Evolutionary conservation across 2,329 filamentous ascomycete species (phyloP).

Genomic region (Alternaria novae-zelandiae): DNA sequence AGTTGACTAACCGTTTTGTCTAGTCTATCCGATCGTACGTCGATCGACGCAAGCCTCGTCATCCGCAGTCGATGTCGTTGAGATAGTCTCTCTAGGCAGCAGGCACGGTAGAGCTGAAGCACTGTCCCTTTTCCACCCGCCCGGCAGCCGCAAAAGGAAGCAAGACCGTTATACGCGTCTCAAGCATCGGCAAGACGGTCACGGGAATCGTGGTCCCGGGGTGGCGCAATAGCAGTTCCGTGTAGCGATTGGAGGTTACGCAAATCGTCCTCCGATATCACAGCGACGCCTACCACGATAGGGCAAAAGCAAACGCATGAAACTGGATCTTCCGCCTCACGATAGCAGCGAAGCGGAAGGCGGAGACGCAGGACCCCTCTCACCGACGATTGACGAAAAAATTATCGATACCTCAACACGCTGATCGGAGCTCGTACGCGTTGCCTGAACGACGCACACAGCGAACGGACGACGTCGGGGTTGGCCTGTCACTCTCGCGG

Average conservation of each 20-base stretch:
- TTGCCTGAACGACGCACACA: slow-evolving; percentile 18
- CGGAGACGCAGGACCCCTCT: slow-evolving; percentile 5
- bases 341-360: slow-evolving; percentile 7
- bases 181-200: slow-evolving; percentile 9
- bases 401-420: slow-evolving; percentile 1
- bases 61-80: slow-evolving; percentile 13
- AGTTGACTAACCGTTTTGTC: not conserved
- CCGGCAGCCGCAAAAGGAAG: slow-evolving; percentile 12
- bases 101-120: slow-evolving; percentile 8
- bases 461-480: not conserved
- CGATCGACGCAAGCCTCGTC: slow-evolving; percentile 2
- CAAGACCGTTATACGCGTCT: slow-evolving; percentile 11
- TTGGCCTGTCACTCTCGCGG: slow-evolving; percentile 11
- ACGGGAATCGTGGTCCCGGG: slow-evolving; percentile 1
- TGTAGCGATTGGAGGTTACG: slow-evolving; percentile 8
- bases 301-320: slow-evolving; percentile 10
- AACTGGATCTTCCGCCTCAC: slow-evolving; percentile 6
- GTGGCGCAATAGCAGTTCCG: not conserved
- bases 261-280: not conserved
- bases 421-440: slow-evolving; percentile 7
- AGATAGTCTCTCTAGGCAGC: slow-evolving; percentile 28
- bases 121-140: slow-evolving; percentile 9
- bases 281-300: not conserved
- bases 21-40: not conserved
- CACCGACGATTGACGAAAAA: slow-evolving; percentile 4